Percentiles rank a stretch among this genome's conserved stretches.
phyloP scores from a whole-genome alignment of 768 basidiomycete genomes.

The Lactifluus rugatus region DNA sequence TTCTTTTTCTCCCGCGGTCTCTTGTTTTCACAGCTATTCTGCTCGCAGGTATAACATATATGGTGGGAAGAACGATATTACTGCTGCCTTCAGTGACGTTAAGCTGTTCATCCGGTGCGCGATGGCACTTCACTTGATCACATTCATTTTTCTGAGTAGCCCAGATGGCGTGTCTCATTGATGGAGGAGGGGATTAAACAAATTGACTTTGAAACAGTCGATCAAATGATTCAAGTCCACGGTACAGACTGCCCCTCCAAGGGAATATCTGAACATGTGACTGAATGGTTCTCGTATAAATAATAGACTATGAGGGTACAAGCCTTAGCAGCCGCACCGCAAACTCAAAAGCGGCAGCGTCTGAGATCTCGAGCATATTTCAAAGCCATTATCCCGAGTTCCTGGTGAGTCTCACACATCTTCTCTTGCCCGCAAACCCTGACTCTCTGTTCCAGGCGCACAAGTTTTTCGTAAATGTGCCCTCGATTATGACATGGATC shows the following conservation, averaged over 20 bases:
- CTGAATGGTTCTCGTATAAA: not conserved
- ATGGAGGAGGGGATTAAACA: conserved; percentile 58
- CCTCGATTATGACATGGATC: conserved; percentile 65
- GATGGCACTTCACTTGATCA: not conserved
- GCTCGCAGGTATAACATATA: conserved; percentile 64
- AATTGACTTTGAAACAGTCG: conserved; percentile 65
- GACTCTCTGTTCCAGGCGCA: conserved; percentile 34
- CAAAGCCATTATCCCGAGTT: conserved; percentile 72
- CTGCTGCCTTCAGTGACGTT: conserved; percentile 68
- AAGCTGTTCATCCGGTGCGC: conserved; percentile 62
- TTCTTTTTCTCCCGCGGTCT: not conserved
- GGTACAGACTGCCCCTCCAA: not conserved
- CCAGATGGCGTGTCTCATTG: conserved; percentile 69
- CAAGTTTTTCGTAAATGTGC: conserved; percentile 80
- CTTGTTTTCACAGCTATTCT: not conserved
- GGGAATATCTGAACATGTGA: not conserved
- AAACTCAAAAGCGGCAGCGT: conserved; percentile 69
- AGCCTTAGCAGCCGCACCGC: conserved; percentile 53
- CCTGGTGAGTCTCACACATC: conserved; percentile 36
- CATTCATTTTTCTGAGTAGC: not conserved
- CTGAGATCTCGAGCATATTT: conserved; percentile 67
- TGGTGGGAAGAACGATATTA: conserved; percentile 55
- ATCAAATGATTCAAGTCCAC: conserved; percentile 21
- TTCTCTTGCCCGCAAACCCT: not conserved
- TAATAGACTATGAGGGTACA: conserved; percentile 67